A percentile compares a stretch with the other conserved stretches of the same genome.
Evolutionary conservation across 331 rosid species (phyloP).

Genomic region (Telfairia occidentalis): DNA sequence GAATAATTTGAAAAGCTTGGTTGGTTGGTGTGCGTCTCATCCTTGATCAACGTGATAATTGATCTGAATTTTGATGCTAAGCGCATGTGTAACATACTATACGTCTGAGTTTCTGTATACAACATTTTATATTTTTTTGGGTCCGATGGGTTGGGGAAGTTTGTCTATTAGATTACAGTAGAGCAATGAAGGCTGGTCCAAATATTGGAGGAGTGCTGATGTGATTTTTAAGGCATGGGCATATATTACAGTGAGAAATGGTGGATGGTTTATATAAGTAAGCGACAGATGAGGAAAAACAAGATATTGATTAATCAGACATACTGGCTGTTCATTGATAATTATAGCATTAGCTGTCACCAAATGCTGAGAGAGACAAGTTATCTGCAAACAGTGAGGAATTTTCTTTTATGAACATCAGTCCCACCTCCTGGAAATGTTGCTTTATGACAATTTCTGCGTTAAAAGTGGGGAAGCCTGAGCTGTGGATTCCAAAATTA

Average conservation of each 20-base stretch:
- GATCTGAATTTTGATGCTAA: constrained; percentile 17
- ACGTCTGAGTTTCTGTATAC: background rate
- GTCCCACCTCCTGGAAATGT: constrained; percentile 31
- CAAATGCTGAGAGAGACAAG: constrained; percentile 34
- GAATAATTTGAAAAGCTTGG: constrained; percentile 18
- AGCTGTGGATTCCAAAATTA: constrained; percentile 43
- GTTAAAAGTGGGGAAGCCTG: constrained; percentile 44
- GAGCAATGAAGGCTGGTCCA: background rate
- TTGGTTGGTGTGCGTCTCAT: constrained; percentile 15
- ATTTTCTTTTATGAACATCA: constrained; percentile 33
- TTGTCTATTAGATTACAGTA: background rate
- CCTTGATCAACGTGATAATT: constrained; percentile 12
- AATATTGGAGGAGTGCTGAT: constrained; percentile 22
- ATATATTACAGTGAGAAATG: constrained; percentile 22
- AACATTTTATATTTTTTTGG: background rate
- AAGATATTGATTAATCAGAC: constrained; percentile 26
- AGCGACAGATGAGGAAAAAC: constrained; percentile 28
- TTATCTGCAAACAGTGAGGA: constrained; percentile 45
- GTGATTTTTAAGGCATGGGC: constrained; percentile 26
- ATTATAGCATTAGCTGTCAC: constrained; percentile 27
- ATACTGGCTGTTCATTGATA: constrained; percentile 25
- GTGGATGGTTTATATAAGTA: constrained; percentile 26
- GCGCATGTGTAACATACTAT: background rate
- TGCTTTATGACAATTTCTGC: constrained; percentile 36
- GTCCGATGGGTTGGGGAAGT: background rate